A percentile compares a stretch with the other conserved stretches of the same genome.
These are phyloP conservation scores for Pseudocercospora pini-densiflorae DNA, from an alignment of 2,329 filamentous ascomycete species.

Conservation along the genomic window DNA sequence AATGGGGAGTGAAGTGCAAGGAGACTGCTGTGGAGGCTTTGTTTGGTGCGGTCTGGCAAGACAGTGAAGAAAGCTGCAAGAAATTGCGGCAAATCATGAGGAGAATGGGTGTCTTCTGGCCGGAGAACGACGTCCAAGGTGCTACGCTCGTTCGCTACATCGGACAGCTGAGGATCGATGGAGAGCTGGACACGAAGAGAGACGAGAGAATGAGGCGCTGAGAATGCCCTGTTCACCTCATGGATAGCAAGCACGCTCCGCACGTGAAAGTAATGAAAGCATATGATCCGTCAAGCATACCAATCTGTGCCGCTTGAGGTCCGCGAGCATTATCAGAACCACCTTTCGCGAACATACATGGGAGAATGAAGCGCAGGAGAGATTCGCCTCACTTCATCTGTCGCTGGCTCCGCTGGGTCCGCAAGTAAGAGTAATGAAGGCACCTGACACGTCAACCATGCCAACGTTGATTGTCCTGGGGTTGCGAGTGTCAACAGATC, in stretches of 20 bases:
- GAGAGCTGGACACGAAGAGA: slow-evolving; percentile 2
- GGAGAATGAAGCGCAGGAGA: too few species aligned
- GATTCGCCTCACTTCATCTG: too few species aligned
- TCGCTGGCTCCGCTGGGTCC: too few species aligned
- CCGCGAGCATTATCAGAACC: too few species aligned
- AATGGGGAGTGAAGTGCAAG: neutral
- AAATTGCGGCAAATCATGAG: slow-evolving; percentile 1
- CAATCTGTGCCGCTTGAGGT: too few species aligned
- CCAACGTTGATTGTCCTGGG: too few species aligned
- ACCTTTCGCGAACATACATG: too few species aligned
- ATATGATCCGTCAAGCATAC: too few species aligned
- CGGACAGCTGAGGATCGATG: neutral
- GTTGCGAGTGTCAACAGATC: too few species aligned
- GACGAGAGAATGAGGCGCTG: neutral
- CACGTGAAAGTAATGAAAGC: too few species aligned
- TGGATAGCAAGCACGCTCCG: neutral
- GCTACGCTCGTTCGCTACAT: neutral
- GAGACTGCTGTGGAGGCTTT: slow-evolving; percentile 8
- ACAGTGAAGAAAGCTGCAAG: neutral
- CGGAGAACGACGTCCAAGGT: neutral
- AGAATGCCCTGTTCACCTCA: neutral
- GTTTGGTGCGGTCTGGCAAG: neutral
- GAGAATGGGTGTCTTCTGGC: slow-evolving; percentile 13
- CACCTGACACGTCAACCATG: too few species aligned
- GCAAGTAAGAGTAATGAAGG: too few species aligned